phyloP scores from a whole-genome alignment of 495 filamentous ascomycete genomes.

The Neurospora pannonica region DNA sequence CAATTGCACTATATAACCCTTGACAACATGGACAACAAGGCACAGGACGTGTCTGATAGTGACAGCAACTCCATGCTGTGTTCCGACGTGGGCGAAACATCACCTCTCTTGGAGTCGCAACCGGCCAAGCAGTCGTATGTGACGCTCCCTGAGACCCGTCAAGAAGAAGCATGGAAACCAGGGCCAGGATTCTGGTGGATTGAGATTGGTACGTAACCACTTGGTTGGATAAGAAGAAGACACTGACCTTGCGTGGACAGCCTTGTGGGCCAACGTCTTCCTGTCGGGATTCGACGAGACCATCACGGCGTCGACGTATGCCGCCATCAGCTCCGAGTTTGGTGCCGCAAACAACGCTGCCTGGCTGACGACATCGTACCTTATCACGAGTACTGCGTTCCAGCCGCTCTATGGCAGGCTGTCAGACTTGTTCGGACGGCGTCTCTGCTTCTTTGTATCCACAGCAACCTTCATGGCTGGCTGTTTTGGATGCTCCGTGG shows the following conservation, averaged over 20 bases:
- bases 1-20: not conserved
- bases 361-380: slow-evolving; percentile 66
- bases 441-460: slow-evolving; percentile 41
- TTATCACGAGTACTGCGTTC: slow-evolving; percentile 66
- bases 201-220: slow-evolving; percentile 20
- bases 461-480: slow-evolving; percentile 38
- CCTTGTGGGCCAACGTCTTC: slow-evolving; percentile 57
- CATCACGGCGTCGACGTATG: slow-evolving; percentile 57
- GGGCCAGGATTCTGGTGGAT: slow-evolving; percentile 29
- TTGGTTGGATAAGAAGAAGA: not conserved
- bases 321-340: slow-evolving; percentile 51
- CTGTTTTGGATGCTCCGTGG: slow-evolving; percentile 39
- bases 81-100: slow-evolving; percentile 8
- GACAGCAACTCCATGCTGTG: not conserved
- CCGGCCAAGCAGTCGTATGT: slow-evolving; percentile 10
- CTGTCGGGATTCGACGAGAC: slow-evolving; percentile 58
- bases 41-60: not conserved
- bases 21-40: not conserved
- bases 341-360: slow-evolving; percentile 40
- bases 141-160: too few species aligned
- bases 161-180: slow-evolving; percentile 19
- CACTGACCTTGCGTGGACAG: slow-evolving; percentile 20
- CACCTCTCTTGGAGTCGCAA: slow-evolving; percentile 14
- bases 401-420: slow-evolving; percentile 38
- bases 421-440: slow-evolving; percentile 45